These are phyloP conservation scores for Besnoitia besnoiti DNA, from an alignment of 169 alveolate genomes.

Conservation along the genomic window DNA sequence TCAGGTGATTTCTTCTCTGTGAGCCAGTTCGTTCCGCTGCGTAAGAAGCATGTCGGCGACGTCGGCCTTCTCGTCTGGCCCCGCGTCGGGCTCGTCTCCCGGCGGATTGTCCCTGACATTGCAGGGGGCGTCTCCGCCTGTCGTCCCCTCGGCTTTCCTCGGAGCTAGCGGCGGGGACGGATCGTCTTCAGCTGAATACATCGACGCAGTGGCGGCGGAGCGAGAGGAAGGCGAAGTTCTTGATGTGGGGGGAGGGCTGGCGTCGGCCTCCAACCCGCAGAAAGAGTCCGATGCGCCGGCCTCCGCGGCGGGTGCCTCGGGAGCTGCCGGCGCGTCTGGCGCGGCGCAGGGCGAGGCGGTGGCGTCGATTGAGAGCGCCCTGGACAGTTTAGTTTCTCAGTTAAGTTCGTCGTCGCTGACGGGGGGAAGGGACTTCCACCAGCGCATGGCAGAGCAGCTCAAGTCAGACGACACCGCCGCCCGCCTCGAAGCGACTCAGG, in stretches of 20 bases:
- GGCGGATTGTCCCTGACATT: not conserved
- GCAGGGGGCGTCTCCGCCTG: not conserved
- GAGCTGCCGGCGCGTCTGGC: not conserved
- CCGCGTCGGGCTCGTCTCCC: not conserved
- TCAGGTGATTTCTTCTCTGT: not conserved
- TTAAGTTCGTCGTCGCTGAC: conserved; percentile 65
- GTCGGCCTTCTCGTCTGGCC: not conserved
- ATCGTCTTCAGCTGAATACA: not conserved
- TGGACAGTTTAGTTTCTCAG: conserved; percentile 67
- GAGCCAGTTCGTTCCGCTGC: too few species aligned
- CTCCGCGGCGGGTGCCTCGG: not conserved
- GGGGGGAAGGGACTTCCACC: conserved; percentile 45
- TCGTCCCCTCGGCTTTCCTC: not conserved
- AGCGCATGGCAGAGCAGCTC: conserved; percentile 61
- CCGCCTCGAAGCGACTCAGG: conserved; percentile 72
- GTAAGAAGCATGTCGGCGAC: not conserved
- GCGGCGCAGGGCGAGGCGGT: conserved; percentile 43
- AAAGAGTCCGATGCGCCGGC: conserved; percentile 5
- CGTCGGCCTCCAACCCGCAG: conserved; percentile 10
- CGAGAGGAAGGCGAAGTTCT: not conserved
- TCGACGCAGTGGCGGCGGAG: not conserved
- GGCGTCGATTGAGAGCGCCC: conserved; percentile 66
- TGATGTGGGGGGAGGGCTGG: not conserved
- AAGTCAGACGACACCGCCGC: conserved; percentile 51
- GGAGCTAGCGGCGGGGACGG: not conserved